Evolutionary conservation across 805 yeast species (phyloP).

Genomic region (Saccharomyces eubayanus): DNA sequence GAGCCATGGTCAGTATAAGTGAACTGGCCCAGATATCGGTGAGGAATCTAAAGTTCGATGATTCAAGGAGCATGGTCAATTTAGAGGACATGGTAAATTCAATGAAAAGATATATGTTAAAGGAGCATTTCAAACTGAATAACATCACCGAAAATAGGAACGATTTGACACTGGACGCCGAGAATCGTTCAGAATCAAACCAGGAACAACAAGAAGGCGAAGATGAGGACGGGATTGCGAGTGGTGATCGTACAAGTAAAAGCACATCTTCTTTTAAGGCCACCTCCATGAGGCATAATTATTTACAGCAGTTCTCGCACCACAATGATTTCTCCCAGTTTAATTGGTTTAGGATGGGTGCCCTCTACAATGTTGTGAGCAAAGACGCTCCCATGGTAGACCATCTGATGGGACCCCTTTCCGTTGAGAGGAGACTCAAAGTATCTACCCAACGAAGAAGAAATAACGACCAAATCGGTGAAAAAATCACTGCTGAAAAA

Average conservation of each 20-base stretch:
- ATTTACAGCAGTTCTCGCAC: slow-evolving; percentile 19
- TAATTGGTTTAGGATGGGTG: slow-evolving; percentile 56
- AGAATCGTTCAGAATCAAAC: not conserved
- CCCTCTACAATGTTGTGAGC: slow-evolving; percentile 40
- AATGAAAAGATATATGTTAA: slow-evolving; percentile 33
- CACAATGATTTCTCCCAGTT: slow-evolving; percentile 36
- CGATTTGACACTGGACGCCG: not conserved
- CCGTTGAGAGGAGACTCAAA: slow-evolving; percentile 44
- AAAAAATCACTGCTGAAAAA: slow-evolving; percentile 43
- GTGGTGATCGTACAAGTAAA: slow-evolving; percentile 8
- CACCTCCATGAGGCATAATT: slow-evolving; percentile 11
- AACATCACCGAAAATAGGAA: slow-evolving; percentile 12
- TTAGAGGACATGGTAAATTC: slow-evolving; percentile 39
- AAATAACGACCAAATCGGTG: slow-evolving; percentile 37
- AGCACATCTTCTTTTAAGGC: slow-evolving; percentile 14
- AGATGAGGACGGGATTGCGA: slow-evolving; percentile 14
- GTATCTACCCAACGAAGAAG: slow-evolving; percentile 28
- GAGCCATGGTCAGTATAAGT: slow-evolving; percentile 51
- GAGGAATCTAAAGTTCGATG: slow-evolving; percentile 50
- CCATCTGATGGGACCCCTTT: slow-evolving; percentile 65
- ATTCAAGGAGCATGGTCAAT: slow-evolving; percentile 42
- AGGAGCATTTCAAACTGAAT: slow-evolving; percentile 22
- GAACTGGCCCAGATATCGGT: slow-evolving; percentile 58
- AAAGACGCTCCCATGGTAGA: slow-evolving; percentile 40
- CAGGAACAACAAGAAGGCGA: slow-evolving; percentile 17